Percentiles rank a stretch among this genome's conserved stretches.
Evolutionary conservation across 371 early-diverging fungal genomes (phyloP).

Genomic region (Mucor velutinosus): DNA sequence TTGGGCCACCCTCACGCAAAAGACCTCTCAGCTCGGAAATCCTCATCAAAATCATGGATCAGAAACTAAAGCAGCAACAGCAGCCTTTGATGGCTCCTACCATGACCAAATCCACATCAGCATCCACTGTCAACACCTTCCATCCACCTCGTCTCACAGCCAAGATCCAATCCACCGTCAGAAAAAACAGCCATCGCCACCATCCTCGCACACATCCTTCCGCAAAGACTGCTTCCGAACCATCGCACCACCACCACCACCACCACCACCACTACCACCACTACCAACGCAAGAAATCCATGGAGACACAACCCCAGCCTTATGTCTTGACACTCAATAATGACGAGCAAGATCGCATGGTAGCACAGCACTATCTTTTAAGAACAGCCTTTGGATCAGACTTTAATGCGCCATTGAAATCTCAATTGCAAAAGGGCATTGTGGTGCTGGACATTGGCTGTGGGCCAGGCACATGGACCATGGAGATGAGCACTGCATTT

Average conservation of each 20-base stretch:
- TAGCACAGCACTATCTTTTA: slow-evolving; percentile 50
- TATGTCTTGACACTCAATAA: slow-evolving; percentile 35
- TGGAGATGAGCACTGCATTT: slow-evolving; percentile 49
- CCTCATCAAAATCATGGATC: slow-evolving; percentile 26
- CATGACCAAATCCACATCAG: not conserved
- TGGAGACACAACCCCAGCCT: slow-evolving; percentile 9
- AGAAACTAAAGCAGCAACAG: slow-evolving; percentile 16
- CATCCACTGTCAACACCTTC: not conserved
- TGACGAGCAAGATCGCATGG: slow-evolving; percentile 48
- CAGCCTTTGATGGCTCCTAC: not conserved
- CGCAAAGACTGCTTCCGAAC: no score
- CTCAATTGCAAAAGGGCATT: slow-evolving; percentile 38
- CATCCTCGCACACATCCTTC: not conserved
- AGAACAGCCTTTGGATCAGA: slow-evolving; percentile 49
- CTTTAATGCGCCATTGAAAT: slow-evolving; percentile 36
- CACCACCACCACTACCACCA: no score
- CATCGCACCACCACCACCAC: not conserved
- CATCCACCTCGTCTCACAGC: not conserved
- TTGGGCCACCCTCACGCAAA: slow-evolving; percentile 3
- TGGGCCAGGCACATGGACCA: slow-evolving; percentile 51
- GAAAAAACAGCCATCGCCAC: not conserved
- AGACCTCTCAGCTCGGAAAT: slow-evolving; percentile 22
- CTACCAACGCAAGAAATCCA: not conserved
- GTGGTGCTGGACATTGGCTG: slow-evolving; percentile 50
- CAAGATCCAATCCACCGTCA: not conserved